Conservation (phyloP, 345 rosid genomes). For the Linum lewisii region DNA sequence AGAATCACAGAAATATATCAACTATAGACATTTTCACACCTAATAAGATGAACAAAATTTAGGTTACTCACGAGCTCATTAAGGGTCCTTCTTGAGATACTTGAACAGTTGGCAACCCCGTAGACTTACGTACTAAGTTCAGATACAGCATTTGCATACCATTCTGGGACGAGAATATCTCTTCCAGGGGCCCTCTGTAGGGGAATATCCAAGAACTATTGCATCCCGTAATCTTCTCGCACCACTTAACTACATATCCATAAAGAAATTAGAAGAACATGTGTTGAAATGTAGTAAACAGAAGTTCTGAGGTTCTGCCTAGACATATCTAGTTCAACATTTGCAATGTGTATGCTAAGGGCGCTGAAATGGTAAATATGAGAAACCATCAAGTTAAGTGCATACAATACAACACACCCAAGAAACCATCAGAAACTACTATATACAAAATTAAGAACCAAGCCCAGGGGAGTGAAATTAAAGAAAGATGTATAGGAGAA, state of each 20-base stretch:
- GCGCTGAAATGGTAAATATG: neutral
- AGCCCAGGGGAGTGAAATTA: too few relatives aligned
- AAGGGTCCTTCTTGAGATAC: constrained; percentile 13
- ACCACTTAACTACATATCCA: constrained; percentile 59
- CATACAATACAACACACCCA: neutral
- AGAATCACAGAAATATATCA: constrained; percentile 17
- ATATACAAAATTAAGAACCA: too few relatives aligned
- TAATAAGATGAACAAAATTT: neutral
- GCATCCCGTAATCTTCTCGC: constrained; percentile 99
- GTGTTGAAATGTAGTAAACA: neutral
- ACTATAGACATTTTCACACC: constrained; percentile 6
- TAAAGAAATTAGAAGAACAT: neutral
- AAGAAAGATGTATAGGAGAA: too few relatives aligned
- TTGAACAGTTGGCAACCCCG: constrained; percentile 33
- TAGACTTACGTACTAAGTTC: neutral
- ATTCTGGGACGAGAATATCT: constrained; percentile 90
- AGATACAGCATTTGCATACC: constrained; percentile 70
- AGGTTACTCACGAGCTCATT: neutral
- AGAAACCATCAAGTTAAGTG: neutral
- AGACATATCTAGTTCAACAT: neutral
- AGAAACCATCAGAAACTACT: neutral
- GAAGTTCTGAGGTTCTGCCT: neutral
- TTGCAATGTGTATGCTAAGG: too few relatives aligned
- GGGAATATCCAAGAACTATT: constrained; percentile 90
- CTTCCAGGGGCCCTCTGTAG: constrained; percentile 91